phyloP scores from a whole-genome alignment of 2,329 filamentous ascomycete species.

The Trichoderma koningiopsis region DNA sequence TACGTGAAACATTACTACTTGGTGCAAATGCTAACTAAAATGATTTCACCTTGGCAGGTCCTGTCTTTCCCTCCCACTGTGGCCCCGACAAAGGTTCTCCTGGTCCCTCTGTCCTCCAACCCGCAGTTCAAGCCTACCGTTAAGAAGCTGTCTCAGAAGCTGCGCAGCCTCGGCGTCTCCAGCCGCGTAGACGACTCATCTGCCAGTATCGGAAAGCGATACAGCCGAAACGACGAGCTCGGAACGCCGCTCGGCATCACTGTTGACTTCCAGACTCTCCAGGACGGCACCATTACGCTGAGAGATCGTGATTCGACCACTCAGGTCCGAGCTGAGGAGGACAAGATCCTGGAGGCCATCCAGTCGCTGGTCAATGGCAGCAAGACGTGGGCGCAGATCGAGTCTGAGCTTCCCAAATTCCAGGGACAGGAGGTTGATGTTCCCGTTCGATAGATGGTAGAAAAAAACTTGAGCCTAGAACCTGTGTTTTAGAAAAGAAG shows the following conservation, averaged over 20 bases:
- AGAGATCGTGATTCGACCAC: constrained; percentile 88
- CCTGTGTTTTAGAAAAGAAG: not conserved
- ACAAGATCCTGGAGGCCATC: constrained; percentile 76
- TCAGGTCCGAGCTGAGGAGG: constrained; percentile 83
- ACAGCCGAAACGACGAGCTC: constrained; percentile 91
- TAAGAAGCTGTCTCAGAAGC: constrained; percentile 70
- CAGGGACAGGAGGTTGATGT: constrained; percentile 70
- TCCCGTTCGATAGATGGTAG: constrained; percentile 36
- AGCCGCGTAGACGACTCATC: constrained; percentile 88
- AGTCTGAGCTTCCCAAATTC: constrained; percentile 79
- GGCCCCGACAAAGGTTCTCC: constrained; percentile 92
- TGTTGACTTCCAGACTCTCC: constrained; percentile 91
- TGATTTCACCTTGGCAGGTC: constrained; percentile 40
- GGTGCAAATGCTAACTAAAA: not conserved
- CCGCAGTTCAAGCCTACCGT: constrained; percentile 78
- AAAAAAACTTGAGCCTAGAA: constrained; percentile 19
- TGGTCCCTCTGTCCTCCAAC: constrained; percentile 85
- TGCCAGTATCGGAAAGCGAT: constrained; percentile 92
- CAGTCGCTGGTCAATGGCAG: constrained; percentile 52
- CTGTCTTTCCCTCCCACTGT: constrained; percentile 62
- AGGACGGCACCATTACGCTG: constrained; percentile 84
- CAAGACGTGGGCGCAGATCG: constrained; percentile 69
- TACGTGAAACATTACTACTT: not conserved
- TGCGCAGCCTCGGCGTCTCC: constrained; percentile 76
- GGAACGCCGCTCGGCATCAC: constrained; percentile 94